Conservation (phyloP, 2,329 filamentous ascomycete species). For the Lasiodiplodia gonubiensis region DNA sequence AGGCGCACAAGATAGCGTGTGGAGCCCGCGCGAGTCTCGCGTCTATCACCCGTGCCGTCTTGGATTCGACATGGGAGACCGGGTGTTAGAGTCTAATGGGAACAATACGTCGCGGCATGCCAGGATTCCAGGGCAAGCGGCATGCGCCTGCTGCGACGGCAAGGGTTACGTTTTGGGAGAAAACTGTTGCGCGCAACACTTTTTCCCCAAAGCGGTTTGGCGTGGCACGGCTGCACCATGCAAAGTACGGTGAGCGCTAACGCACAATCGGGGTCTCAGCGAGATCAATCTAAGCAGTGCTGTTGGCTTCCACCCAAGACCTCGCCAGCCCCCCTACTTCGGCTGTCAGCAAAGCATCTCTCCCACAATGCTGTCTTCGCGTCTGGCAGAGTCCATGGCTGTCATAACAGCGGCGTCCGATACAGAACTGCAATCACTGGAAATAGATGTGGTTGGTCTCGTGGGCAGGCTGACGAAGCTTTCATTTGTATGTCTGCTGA, state of each 20-base stretch:
- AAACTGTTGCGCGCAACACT: not conserved
- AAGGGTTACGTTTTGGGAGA: not conserved
- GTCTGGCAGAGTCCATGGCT: not conserved
- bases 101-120: not conserved
- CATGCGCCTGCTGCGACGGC: not conserved
- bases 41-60: not conserved
- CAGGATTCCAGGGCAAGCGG: not conserved
- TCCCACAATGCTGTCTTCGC: not conserved
- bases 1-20: not conserved
- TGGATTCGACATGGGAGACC: not conserved
- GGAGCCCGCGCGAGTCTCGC: not conserved
- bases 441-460: not conserved
- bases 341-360: not conserved
- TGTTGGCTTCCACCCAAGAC: not conserved
- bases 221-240: not conserved
- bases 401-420: not conserved
- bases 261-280: not conserved
- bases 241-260: slow-evolving; percentile 9
- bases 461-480: slow-evolving; percentile 3
- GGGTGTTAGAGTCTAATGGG: not conserved
- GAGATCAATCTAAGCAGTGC: not conserved
- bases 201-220: slow-evolving; percentile 6
- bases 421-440: not conserved
- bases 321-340: not conserved
- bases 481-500: slow-evolving; percentile 1